Percentiles rank a stretch among this genome's conserved stretches.
Evolutionary conservation across 2,329 filamentous ascomycete genomes (phyloP).

Genomic region (Setomelanomma holmii): DNA sequence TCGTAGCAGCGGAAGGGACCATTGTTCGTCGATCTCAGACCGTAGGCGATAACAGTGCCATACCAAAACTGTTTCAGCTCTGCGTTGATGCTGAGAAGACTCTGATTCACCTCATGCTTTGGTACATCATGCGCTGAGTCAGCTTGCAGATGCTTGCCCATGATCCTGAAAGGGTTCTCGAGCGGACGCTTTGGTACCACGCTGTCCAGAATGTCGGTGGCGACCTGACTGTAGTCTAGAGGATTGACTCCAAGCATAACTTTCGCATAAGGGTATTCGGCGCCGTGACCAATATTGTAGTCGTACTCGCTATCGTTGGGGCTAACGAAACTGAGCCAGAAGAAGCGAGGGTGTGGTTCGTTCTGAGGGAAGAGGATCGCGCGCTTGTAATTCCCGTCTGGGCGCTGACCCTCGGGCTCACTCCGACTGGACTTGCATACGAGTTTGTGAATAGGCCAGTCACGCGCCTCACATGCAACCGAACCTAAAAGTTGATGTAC

Average conservation of each 20-base stretch:
- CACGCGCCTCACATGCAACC: neutral
- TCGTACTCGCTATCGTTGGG: neutral
- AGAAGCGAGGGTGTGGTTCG: neutral
- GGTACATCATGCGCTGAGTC: neutral
- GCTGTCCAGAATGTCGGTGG: neutral
- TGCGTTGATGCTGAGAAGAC: neutral
- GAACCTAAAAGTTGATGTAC: too few relatives aligned
- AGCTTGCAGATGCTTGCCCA: neutral
- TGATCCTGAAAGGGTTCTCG: neutral
- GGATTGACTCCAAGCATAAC: neutral
- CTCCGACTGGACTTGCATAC: slow-evolving; percentile 18
- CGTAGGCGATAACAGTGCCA: neutral
- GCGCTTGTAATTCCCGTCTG: neutral
- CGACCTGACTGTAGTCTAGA: neutral
- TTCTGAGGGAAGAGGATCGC: slow-evolving; percentile 1
- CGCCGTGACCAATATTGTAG: neutral
- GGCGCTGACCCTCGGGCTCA: neutral
- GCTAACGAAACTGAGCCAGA: neutral
- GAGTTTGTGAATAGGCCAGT: slow-evolving; percentile 21
- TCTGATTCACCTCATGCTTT: neutral
- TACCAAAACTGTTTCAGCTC: neutral
- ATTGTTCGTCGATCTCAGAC: neutral
- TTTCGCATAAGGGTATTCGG: neutral
- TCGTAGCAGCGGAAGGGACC: neutral
- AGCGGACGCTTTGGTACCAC: neutral